These are phyloP conservation scores for Trichoderma harzianum DNA, from an alignment of 2,329 filamentous ascomycete species.

Conservation along the genomic window DNA sequence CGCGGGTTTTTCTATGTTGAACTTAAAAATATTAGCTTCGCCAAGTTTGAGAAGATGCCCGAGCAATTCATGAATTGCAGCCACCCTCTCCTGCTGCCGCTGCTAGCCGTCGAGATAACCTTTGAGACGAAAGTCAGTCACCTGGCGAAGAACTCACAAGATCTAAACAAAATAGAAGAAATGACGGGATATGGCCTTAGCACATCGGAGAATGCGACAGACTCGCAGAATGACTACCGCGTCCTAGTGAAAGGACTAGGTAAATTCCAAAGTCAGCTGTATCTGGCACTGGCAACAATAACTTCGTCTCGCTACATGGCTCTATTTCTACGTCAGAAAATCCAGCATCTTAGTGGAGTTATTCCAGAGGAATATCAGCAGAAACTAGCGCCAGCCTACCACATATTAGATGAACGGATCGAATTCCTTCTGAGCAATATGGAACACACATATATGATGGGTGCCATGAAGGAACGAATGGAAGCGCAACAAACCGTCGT, in stretches of 20 bases:
- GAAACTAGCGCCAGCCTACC: neutral
- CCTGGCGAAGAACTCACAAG: fast-evolving
- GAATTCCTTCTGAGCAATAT: neutral
- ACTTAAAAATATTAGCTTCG: fast-evolving
- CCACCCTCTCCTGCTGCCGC: neutral
- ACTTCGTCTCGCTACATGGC: neutral
- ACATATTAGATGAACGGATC: neutral
- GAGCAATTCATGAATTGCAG: neutral
- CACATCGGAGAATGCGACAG: too few species aligned
- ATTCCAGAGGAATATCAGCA: neutral
- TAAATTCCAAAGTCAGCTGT: neutral
- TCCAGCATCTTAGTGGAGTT: neutral
- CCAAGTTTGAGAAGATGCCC: neutral
- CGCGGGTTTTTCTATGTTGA: neutral
- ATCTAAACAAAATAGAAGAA: neutral
- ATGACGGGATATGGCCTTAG: neutral
- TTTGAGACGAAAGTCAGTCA: too few species aligned
- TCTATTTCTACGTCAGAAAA: neutral
- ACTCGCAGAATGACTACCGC: neutral
- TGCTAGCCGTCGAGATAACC: neutral
- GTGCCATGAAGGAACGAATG: neutral
- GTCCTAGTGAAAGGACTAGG: neutral
- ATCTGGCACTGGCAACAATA: neutral
- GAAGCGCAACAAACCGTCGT: neutral
- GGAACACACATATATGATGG: neutral